Base-by-base conservation (phyloP, 31 red algal species). In the Asparagopsis taxiformis region DNA sequence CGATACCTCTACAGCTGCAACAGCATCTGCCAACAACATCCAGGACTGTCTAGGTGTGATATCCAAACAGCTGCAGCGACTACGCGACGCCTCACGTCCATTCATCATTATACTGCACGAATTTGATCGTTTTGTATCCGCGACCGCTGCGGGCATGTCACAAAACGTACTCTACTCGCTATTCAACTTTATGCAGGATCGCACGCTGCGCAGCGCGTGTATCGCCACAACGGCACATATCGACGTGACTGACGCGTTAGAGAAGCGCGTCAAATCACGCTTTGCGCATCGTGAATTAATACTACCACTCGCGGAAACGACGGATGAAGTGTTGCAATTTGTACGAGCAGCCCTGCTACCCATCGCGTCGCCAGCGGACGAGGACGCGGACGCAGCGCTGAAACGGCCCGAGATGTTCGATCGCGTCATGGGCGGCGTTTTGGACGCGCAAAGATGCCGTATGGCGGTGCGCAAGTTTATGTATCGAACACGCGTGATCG, bases 181-280 rank as follows among this genome's bases (percentile, higher is more conserved):
- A 21, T 41, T 85, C 7, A 75, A 85, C 39, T 65, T 75, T 0
- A 28, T 85, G 31, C 81, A 85, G 54, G 69, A 85, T 51, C 23
- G 36, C 17, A 61, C 44, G 17, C 62, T 85, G 22, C 59, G 70
- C 16, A 59, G 53, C 5, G 81, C 69, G 21, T 85, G 69, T 55
- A 68, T 85, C 39, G 81, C 61, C 13, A 62, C 56, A 50, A 85
- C 81, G 3, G 37, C 68, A 6, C 26, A 72, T 25, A 59, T 75
- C 32, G 81, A 85, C 49, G 70, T 68, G n/a, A 75, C 81, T 8
- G 70, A 75, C 43, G 46, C 34, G 20, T 57, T 85, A 10, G 81
- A 85, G 50, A 85, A 85, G 50, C 70, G 81, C 30, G 81, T 85
- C 22, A 68, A 74, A 32, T 75, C 70, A 7, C 31, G 81, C 0